phyloP scores from a whole-genome alignment of 257 asterid genomes.

The Apocynum venetum region DNA sequence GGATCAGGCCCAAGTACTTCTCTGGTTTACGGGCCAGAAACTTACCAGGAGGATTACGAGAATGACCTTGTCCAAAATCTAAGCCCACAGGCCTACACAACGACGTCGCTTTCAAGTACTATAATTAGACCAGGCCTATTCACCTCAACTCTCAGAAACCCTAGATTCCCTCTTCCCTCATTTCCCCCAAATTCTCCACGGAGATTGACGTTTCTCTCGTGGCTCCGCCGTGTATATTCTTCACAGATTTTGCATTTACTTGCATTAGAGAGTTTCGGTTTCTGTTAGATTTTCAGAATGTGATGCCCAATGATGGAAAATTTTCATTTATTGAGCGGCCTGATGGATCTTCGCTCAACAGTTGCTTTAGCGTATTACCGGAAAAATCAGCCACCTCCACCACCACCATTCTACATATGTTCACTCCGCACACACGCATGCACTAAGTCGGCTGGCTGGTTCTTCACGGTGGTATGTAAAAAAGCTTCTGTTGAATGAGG shows the following conservation, averaged over 20 bases:
- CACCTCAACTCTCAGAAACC: neutral
- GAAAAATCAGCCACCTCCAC: constrained; percentile 29
- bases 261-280: neutral
- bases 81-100: neutral
- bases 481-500: constrained; percentile 43
- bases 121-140: neutral
- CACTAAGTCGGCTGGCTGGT: constrained; percentile 27
- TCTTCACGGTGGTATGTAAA: constrained; percentile 29
- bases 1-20: neutral
- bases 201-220: neutral
- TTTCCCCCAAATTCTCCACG: neutral
- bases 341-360: constrained; percentile 41
- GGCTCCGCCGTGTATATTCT: neutral
- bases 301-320: constrained; percentile 35
- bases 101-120: neutral
- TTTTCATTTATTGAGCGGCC: constrained; percentile 26
- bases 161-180: neutral
- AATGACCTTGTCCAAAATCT: neutral
- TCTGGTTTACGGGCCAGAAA: neutral
- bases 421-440: neutral
- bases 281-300: neutral
- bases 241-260: neutral
- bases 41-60: no score
- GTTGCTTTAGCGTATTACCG: constrained; percentile 36
- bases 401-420: constrained; percentile 6